Evolutionary conservation across 2,329 filamentous ascomycete species (phyloP), one percentile per base, ranked within the genome.

Genomic region (Neurospora sp.): DNA sequence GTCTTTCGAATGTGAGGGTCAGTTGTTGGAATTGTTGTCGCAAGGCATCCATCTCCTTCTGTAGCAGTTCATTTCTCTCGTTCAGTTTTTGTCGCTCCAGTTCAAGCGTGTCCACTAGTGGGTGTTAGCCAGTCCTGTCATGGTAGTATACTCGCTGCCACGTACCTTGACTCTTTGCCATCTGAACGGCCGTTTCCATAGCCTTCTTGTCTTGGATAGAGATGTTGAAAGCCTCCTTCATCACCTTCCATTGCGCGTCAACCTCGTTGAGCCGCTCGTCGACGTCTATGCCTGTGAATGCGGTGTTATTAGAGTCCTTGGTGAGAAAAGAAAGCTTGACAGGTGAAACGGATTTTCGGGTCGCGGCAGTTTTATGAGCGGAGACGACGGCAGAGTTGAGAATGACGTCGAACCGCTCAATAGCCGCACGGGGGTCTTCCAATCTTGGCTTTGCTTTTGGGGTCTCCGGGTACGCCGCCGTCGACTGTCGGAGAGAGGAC

Each of bases 141-240:
- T 40, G 52, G 33, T 40, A 23, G 10, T n/a, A 36, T 37, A 23
- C n/a, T 23, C 43, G 46, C 8, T 19, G 10, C 12, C n/a, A 81
- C 87, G 74, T 83, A 96, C 92, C 88, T 85, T 89, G 87, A 68
- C 84, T 86, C 77, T 95, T 96, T 73, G 92, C 91, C 10, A 92
- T 75, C 17, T 90, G 88, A 66, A 96, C 84, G 0, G 89, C 87
- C 72, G 96, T 91, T 75, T 95, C 92, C 71, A 93, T 83, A 5
- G 84, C 86, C 70, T 87, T 89, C 74, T 88, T 89, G 69, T 92
- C 89, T 52, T 85, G 86, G 11, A 90, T 85, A 28, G 91, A 89
- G 39, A 86, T 85, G 70, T 88, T 88, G 77, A 97, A 88, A 73
- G 91, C 89, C 70, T 90, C 85, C 76, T 91, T 90, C 72, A 98